phyloP scores from a whole-genome alignment of 352 stramenopile species.

The Phytophthora agathidicida region DNA sequence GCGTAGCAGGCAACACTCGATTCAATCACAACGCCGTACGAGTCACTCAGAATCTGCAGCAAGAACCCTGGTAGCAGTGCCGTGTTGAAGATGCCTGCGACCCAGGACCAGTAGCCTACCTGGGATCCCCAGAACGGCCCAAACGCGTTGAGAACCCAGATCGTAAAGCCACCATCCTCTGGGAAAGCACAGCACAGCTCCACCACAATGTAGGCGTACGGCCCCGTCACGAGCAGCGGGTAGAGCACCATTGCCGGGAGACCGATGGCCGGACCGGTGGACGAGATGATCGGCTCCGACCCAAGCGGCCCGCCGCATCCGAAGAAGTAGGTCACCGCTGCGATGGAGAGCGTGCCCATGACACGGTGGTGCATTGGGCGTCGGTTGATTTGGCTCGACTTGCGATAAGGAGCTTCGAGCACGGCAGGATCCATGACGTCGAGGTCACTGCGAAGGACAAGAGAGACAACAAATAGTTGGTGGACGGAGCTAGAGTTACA shows the following conservation, averaged over 20 bases:
- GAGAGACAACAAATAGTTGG: too few species aligned
- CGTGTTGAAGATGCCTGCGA: constrained; percentile 63
- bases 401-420: constrained; percentile 16
- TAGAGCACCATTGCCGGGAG: constrained; percentile 65
- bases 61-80: constrained; percentile 54
- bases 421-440: constrained; percentile 17
- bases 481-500: too few species aligned
- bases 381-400: constrained; percentile 11
- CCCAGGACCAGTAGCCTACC: constrained; percentile 84
- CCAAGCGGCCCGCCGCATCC: constrained; percentile 53
- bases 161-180: constrained; percentile 73
- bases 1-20: constrained; percentile 33
- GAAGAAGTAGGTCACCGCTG: constrained; percentile 60
- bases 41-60: constrained; percentile 45
- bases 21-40: constrained; percentile 32
- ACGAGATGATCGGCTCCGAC: constrained; percentile 61
- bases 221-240: constrained; percentile 62
- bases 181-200: constrained; percentile 78
- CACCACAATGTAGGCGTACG: constrained; percentile 62
- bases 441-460: constrained; percentile 17
- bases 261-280: constrained; percentile 58
- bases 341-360: constrained; percentile 45
- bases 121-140: constrained; percentile 83
- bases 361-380: constrained; percentile 34
- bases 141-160: constrained; percentile 74